Base-by-base conservation (phyloP, 176 grass and related monocot genomes). In the Aegilops tauschii region DNA sequence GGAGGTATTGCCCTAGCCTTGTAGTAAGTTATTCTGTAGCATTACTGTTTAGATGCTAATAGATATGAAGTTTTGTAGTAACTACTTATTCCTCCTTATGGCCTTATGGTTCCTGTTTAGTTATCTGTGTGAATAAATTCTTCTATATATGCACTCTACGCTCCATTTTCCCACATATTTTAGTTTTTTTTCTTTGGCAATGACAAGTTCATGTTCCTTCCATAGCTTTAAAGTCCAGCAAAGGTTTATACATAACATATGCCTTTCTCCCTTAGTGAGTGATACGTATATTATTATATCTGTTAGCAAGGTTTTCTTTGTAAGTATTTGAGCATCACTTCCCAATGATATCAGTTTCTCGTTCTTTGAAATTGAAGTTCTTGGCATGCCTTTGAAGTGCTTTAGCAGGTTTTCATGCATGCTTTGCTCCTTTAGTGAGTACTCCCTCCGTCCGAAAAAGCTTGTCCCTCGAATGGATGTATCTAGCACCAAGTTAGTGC, bases 1-100 rank as follows among this genome's bases (percentile, higher is more conserved):
- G 97, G 71, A 98, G 92, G 97, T 98, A 89, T 62, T 85, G 3
- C 14, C 45, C 50, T 79, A 87, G 4, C 42, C 67, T 58, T 82
- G 37, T 79, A 20, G 66, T 30, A 47, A 50, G 10, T 84, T 37
- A 78, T 65, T 62, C 16, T 37, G 40, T 61, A 69, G 61, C 13
- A 64, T 47, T 16, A 25, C 36, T 72, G 12, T 25, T 62, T 42
- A 42, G 40, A 9, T 25, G 23, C 23, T 25, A 25, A 25, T 39
- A 10, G 13, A 49, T 34, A 25, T 49, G 20, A 79, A 67, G 20
- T 21, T 29, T 7, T 34, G 35, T 45, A 4, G 45, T 47, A 7
- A 44, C 47, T 73, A 17, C 65, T 79, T 82, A 90, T n/a, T 74
- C 25, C 9, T 10, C 68, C 52, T 44, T 62, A 52, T 44, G 50